phyloP scores from a whole-genome alignment of 2,329 filamentous ascomycete genomes.

The Colletotrichum tofieldiae region DNA sequence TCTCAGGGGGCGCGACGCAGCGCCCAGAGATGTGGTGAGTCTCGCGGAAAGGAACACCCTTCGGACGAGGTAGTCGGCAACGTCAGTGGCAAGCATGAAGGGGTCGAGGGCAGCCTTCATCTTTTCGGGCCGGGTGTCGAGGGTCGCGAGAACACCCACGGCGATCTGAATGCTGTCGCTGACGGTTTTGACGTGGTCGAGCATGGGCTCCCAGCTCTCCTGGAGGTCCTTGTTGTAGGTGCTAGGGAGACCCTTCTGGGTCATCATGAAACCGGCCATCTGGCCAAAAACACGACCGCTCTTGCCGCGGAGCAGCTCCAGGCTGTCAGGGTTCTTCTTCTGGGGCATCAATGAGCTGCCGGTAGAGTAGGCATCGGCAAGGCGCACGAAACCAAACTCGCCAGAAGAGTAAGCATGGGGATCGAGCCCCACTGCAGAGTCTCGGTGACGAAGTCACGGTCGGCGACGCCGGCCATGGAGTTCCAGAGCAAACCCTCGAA shows the following conservation, averaged over 20 bases:
- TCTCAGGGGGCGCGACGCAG: conserved; percentile 78
- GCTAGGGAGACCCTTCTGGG: conserved; percentile 78
- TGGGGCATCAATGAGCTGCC: conserved; percentile 85
- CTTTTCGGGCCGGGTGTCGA: conserved; percentile 78
- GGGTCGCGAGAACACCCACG: conserved; percentile 83
- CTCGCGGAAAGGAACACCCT: conserved; percentile 83
- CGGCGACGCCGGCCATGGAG: conserved; percentile 81
- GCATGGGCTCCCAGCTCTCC: conserved; percentile 87
- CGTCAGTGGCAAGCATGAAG: conserved; percentile 85
- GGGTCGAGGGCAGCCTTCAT: conserved; percentile 86
- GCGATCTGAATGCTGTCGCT: conserved; percentile 87
- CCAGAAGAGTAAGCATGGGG: conserved; percentile 84
- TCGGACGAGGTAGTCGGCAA: conserved; percentile 77
- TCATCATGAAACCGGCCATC: conserved; percentile 85
- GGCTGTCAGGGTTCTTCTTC: too few relatives aligned
- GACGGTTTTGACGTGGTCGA: conserved; percentile 87
- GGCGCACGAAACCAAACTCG: conserved; percentile 82
- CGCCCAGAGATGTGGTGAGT: conserved; percentile 84
- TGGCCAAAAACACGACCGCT: conserved; percentile 65
- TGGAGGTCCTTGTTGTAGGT: conserved; percentile 96
- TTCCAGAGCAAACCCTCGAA: conserved; percentile 84
- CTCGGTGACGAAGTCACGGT: conserved; percentile 88
- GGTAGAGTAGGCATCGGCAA: conserved; percentile 86
- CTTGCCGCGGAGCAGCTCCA: too few relatives aligned
- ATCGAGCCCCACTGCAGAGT: conserved; percentile 85